Percentiles rank a stretch among this genome's conserved stretches.
phyloP scores from a whole-genome alignment of 148 eudicot genomes.

The Rhododendron henanense region DNA sequence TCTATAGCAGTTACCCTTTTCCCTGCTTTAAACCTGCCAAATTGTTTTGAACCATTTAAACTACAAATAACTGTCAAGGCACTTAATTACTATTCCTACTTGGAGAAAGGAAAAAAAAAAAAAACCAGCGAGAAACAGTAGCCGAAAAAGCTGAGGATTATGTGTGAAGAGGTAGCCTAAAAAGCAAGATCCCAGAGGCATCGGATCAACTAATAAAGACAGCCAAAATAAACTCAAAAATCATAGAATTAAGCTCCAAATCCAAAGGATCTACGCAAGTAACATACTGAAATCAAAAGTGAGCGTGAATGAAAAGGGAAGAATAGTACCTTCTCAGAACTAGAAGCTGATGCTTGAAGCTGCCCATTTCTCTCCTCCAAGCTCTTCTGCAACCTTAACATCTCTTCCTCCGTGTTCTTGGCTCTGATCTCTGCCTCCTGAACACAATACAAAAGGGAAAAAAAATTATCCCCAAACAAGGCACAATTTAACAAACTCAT shows the following conservation, averaged over 20 bases:
- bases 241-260: slow-evolving; percentile 13
- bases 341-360: slow-evolving; percentile 57
- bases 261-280: slow-evolving; percentile 12
- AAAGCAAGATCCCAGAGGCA: slow-evolving; percentile 13
- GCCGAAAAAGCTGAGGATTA: slow-evolving; percentile 20
- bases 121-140: slow-evolving; percentile 26
- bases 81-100: slow-evolving; percentile 13
- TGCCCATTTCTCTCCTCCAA: slow-evolving; percentile 70
- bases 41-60: slow-evolving; percentile 37
- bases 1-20: background rate
- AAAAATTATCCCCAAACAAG: background rate
- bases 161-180: slow-evolving; percentile 1
- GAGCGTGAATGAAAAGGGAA: background rate
- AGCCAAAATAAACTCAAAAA: slow-evolving; percentile 8
- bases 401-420: slow-evolving; percentile 67
- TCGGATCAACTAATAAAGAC: slow-evolving; percentile 7
- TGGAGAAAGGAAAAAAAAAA: slow-evolving; percentile 7
- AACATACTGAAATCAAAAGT: background rate
- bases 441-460: background rate
- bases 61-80: slow-evolving; percentile 4
- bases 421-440: slow-evolving; percentile 89
- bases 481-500: background rate
- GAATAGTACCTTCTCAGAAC: slow-evolving; percentile 57
- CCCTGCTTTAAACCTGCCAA: slow-evolving; percentile 2
- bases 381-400: slow-evolving; percentile 54